Base-by-base conservation (phyloP, 2,329 filamentous ascomycete species). In the Neocucurbitaria cava region DNA sequence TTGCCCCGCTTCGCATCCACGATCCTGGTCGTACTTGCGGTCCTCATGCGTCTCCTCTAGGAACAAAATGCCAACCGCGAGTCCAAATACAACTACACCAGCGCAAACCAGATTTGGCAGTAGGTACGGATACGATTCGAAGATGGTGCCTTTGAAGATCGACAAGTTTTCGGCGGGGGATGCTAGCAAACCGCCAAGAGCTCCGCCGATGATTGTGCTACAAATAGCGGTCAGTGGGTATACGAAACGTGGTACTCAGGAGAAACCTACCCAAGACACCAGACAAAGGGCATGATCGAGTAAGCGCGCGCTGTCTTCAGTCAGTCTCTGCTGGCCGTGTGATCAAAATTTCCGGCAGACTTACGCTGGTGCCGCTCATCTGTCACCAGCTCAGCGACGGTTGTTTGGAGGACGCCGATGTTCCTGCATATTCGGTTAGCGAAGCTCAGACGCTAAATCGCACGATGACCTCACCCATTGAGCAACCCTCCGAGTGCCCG, bases 231-330 rank as follows among this genome's bases (percentile, higher is more conserved):
- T 65, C 67, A 72, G 64, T 52, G 31, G n/a, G 49, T 43, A 58
- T 60, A 46, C 52, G 43, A 49, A 53, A 46, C 35, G 35, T 50
- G 13, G 42, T 53, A 33, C 33, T 42, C 33, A 57, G 56, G 51
- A 56, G 54, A 59, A 59, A 67, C 74, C 78, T 81, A 91, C 82
- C 95, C 95, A 70, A 99, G 84, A 73, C 93, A 97, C 95, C 95
- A 99, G 23, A 98, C 91, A 73, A 96, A 92, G 6, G 95, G 95
- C 92, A 99, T 97, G 65, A 98, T 93, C 11, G 94, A 92, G 78
- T 96, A 99, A 45, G 94, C 95, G 66, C 91, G 91, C 64, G 93
- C 90, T 92, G 61, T 49, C 57, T 24, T 51, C 46, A 61, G 54
- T 76, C 62, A 76, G 68, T 59, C 39, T 47, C 21, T 30, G 40